These are phyloP conservation scores for Turritis glabra DNA, from an alignment of 345 rosid genomes.

Conservation along the genomic window DNA sequence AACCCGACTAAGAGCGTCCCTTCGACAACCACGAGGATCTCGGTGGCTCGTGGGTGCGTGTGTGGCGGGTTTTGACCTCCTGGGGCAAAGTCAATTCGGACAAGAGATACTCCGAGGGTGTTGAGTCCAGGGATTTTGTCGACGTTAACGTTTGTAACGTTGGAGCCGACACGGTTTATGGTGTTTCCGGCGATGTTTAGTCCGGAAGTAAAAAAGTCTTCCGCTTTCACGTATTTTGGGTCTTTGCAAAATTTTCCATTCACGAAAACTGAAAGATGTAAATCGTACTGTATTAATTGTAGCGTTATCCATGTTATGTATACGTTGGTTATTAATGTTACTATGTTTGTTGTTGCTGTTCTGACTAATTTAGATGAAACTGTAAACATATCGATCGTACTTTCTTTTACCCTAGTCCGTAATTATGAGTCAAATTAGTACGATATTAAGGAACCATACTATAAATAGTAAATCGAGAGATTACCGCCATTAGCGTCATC, in stretches of 20 bases:
- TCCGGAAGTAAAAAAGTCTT: slow-evolving; percentile 37
- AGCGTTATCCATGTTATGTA: not conserved
- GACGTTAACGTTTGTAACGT: slow-evolving; percentile 40
- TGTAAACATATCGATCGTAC: not conserved
- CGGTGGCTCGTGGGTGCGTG: slow-evolving; percentile 43
- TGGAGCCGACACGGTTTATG: slow-evolving; percentile 38
- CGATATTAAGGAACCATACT: not conserved
- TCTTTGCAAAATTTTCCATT: slow-evolving; percentile 46
- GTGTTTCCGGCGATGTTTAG: slow-evolving; percentile 37
- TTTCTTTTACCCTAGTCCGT: not conserved
- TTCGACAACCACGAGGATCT: slow-evolving; percentile 39
- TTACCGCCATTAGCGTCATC: slow-evolving; percentile 38
- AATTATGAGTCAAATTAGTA: not conserved
- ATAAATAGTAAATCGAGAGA: not conserved
- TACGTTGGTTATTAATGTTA: not conserved
- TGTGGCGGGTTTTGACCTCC: slow-evolving; percentile 45
- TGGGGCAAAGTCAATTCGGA: slow-evolving; percentile 42
- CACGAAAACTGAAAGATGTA: slow-evolving; percentile 37
- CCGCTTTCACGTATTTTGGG: slow-evolving; percentile 38
- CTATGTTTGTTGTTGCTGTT: not conserved
- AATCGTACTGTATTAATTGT: not conserved
- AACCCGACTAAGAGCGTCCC: slow-evolving; percentile 46
- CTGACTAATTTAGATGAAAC: not conserved
- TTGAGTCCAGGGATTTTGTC: slow-evolving; percentile 38
- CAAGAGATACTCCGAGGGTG: slow-evolving; percentile 43